Evolutionary conservation across 2,329 filamentous ascomycete genomes (phyloP), one percentile per base, ranked within the genome.

Genomic region (Penicillium griseofulvum): DNA sequence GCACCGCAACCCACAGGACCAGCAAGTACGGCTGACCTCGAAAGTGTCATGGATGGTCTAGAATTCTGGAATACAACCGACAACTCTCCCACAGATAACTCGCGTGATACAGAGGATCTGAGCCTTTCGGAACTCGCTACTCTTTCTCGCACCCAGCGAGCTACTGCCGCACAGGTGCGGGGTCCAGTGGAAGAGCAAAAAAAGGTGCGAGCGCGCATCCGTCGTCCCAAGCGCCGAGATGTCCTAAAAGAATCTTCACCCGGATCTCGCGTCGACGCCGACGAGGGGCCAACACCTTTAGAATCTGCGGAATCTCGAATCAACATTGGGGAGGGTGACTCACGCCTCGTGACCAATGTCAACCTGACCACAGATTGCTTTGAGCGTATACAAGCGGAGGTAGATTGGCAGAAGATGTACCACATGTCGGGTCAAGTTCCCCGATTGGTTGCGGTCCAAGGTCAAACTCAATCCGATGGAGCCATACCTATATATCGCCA

Each of bases 401-500:
- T 97, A 0, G 78, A 82, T 62, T 99, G 93, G 91, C 87, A 93
- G 68, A 88, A 84, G 61, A 97, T 99, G 94, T 87, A 87, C 41
- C 94, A 97, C 65, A 88, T 93, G 61, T 90, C 90, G 33, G 92
- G 94, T 26, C 88, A 94, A 65, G 94, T 97, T 0, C 94, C 94
- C 41, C 86, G 94, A 36, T 83, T 97, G 2, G 90, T 97, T 7
- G 91, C 91, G 46, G 91, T 96, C 19, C 92, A 97, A 71, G 94
- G 92, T 4, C 78, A 82, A 16, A 78, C 91, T 29, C 80, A 79
- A 37, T 69, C 78, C 0, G 86, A 93, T 65, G 90, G 89, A 17
- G 69, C 69, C 4, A 87, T 89, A 71, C 94, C 94, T 22, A 82
- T 97, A n/a, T 99, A 99, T 72, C 88, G 94, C 14, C 94, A 97